Percentiles rank a stretch among this genome's conserved stretches.
phyloP scores from a whole-genome alignment of 148 eudicot species.

The Euryodendron excelsum region DNA sequence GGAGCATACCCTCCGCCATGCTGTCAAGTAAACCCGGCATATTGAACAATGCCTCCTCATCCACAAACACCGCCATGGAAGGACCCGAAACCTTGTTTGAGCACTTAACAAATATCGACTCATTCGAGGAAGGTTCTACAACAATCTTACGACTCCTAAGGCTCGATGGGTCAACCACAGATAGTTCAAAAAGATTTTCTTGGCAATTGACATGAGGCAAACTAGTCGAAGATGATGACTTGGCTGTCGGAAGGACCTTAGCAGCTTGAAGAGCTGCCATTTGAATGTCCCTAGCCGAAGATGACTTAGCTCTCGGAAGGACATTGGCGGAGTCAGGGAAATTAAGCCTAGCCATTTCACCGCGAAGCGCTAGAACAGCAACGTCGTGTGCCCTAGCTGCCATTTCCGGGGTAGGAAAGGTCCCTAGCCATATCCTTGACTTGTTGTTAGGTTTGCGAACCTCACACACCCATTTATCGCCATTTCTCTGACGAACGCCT shows the following conservation, averaged over 20 bases:
- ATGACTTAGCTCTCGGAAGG: conserved; percentile 40
- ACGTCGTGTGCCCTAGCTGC: conserved; percentile 80
- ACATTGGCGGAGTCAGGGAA: conserved; percentile 43
- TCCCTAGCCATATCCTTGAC: conserved; percentile 65
- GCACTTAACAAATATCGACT: neutral
- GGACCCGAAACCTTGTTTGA: neutral
- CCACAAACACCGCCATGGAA: conserved; percentile 28
- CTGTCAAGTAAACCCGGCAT: conserved; percentile 59
- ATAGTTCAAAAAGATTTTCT: no score
- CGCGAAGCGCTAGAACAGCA: conserved; percentile 53
- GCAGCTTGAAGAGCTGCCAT: conserved; percentile 50
- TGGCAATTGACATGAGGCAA: neutral
- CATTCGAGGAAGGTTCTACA: neutral
- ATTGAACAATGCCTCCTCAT: conserved; percentile 66
- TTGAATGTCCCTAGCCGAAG: conserved; percentile 48
- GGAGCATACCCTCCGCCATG: conserved; percentile 81
- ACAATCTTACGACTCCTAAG: neutral
- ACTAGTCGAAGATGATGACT: neutral
- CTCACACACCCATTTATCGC: conserved; percentile 70
- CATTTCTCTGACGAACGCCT: conserved; percentile 49
- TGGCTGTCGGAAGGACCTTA: conserved; percentile 4
- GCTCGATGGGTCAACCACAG: no score
- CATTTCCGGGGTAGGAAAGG: conserved; percentile 49
- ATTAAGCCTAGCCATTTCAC: conserved; percentile 40
- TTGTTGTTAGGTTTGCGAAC: conserved; percentile 58